Conservation (phyloP, 371 early-diverging fungal genomes). For the Encephalitozoon intestinalis region DNA sequence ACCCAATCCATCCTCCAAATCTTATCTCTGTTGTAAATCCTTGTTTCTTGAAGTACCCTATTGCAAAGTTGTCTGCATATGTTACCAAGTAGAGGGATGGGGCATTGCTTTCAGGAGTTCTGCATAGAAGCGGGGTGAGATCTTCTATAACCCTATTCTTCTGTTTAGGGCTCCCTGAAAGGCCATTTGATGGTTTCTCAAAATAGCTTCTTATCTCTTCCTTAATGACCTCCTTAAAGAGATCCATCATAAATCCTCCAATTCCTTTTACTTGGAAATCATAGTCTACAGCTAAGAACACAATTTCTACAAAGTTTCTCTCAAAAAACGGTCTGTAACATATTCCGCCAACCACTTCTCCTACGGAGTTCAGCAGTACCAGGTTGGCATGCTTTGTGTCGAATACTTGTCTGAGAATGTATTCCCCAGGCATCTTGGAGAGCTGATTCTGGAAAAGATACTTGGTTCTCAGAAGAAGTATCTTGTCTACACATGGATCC, state of each 20-base stretch:
- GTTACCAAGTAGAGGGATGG: slow-evolving; percentile 77
- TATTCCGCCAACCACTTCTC: slow-evolving; percentile 81
- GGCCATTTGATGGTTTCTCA: neutral
- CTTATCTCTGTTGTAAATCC: slow-evolving; percentile 90
- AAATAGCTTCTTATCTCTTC: slow-evolving; percentile 17
- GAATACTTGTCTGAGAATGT: slow-evolving; percentile 87
- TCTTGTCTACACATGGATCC: neutral
- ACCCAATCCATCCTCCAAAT: slow-evolving; percentile 89
- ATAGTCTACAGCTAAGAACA: slow-evolving; percentile 88
- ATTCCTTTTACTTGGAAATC: slow-evolving; percentile 82
- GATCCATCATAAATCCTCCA: slow-evolving; percentile 56
- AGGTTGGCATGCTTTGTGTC: slow-evolving; percentile 65
- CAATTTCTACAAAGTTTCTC: slow-evolving; percentile 89
- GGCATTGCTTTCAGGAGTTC: neutral
- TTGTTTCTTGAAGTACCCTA: slow-evolving; percentile 96
- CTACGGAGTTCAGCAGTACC: slow-evolving; percentile 23
- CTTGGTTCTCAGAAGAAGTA: slow-evolving; percentile 73
- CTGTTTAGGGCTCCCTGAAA: neutral
- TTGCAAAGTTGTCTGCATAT: slow-evolving; percentile 98
- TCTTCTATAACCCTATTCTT: neutral
- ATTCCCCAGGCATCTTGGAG: slow-evolving; percentile 98
- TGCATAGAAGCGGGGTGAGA: neutral
- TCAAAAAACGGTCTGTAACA: slow-evolving; percentile 81
- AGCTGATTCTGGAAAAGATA: slow-evolving; percentile 90
- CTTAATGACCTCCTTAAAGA: slow-evolving; percentile 58